Evolutionary conservation across 768 basidiomycete species (phyloP), one percentile per base, ranked within the genome.

Genomic region (Suillus spraguei): DNA sequence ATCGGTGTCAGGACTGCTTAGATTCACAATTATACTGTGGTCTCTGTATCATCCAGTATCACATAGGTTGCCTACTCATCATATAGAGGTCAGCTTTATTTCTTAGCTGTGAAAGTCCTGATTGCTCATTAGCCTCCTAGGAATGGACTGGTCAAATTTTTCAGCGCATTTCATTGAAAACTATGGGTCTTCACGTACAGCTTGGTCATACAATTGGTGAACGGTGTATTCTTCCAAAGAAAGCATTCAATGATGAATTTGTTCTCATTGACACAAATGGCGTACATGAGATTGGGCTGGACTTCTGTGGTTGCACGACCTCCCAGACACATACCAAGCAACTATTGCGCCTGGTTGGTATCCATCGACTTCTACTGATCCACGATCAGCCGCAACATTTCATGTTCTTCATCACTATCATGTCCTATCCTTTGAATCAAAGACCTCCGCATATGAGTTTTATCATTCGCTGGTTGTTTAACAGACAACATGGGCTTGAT

Each of bases 381-480:
- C 79, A 0, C 52, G 64, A 14, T 73, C 76, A 0, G 76, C 70
- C 0, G 70, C 72, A 2, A 80, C 76, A 0, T 76, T 79, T 53
- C 39, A 47, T 0, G 63, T 74, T 6, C 68, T 80, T 0, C 60
- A 73, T 13, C 55, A 63, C 3, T 79, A 78, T 49, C 79, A 81
- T 20, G 22, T 75, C 2, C 61, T 77, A 2, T 70, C 70, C 0
- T 71, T 78, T 16, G 69, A 75, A 39, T 74, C 72, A 0, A 80
- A 80, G 59, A 32, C 71, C 0, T 77, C 74, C 0, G 68, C 61
- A 0, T 78, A 67, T 38, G 74, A 78, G 39, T 80, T 72, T 62
- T 80, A 78, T 59, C 63, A 64, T 1, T 42, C 70, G 0, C 55
- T 80, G 1, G 65, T 49, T 2, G 69, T 8, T 41, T 61, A n/a